Evolutionary conservation across 371 early-diverging fungal species (phyloP), one percentile per base, ranked within the genome.

Genomic region (Batkoa obscura): DNA sequence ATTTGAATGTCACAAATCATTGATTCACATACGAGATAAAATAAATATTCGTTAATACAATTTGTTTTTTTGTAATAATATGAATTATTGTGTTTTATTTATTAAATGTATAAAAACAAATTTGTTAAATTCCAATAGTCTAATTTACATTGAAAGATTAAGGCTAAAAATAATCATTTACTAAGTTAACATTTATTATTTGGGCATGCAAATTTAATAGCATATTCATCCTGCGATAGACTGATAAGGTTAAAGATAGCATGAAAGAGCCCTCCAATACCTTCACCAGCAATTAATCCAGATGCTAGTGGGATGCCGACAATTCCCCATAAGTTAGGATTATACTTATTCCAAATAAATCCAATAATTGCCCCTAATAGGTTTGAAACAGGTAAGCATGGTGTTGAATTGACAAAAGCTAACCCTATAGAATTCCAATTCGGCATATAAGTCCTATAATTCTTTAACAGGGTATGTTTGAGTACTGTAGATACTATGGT

Each of bases 251-350:
- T 67, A 58, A 78, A 65, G 42, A 79, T 61, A 32, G 81, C 80
- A 54, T 74, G 67, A 57, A 81, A 56, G 46, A 81, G 64, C 50
- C 81, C 83, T 43, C 74, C 72, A 49, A 83, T 74, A 63, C 86
- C 86, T 60, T 79, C 80, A 56, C 86, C 86, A 59, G 82, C 80
- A 64, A 83, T 77, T 57, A 81, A 60, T 55, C 86, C 86, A 59
- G 72, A 74, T 48, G 83, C 80, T 47, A 74, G 65, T 13, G 76
- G 67, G 65, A 72, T 77, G 72, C 73, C 68, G 45, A 63, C 69
- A 50, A 73, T 63, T 32, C 75, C 78, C 43, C 70, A 66, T 15
- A 61, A 56, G 12, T 32, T 48, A 43, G 68, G 63, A 41, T 51
- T 56, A 45, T 68, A 15, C 0, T 63, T 62, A 57, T 67, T 60